Conservation (phyloP, 2,329 filamentous ascomycete genomes). For the Trichoderma polysporum region DNA sequence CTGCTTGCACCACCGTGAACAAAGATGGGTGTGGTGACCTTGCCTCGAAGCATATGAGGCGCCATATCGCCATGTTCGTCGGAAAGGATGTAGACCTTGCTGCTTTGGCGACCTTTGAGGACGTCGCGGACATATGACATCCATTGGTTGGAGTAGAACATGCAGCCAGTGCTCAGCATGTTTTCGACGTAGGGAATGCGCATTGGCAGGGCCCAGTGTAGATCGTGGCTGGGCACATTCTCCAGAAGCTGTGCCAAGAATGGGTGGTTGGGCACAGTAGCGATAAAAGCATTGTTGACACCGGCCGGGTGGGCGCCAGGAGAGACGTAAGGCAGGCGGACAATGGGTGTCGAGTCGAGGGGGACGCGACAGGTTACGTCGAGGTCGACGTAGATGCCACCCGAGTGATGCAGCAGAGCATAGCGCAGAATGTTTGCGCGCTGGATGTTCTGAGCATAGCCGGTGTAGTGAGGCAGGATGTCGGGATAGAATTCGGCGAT, state of each 20-base stretch:
- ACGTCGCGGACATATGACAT: slow-evolving; percentile 26
- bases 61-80: slow-evolving; percentile 26
- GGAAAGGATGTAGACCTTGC: slow-evolving; percentile 19
- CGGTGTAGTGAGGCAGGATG: slow-evolving; percentile 26
- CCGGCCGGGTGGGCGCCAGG: slow-evolving; percentile 28
- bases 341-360: slow-evolving; percentile 25
- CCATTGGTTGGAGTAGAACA: slow-evolving; percentile 31
- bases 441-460: slow-evolving; percentile 28
- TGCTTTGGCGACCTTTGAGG: slow-evolving; percentile 15
- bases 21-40: slow-evolving; percentile 27
- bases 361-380: slow-evolving; percentile 27
- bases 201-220: slow-evolving; percentile 28
- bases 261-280: slow-evolving; percentile 22
- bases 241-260: slow-evolving; percentile 24
- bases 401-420: slow-evolving; percentile 26
- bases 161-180: slow-evolving; percentile 31
- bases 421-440: slow-evolving; percentile 28
- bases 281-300: slow-evolving; percentile 29
- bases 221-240: slow-evolving; percentile 26
- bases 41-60: slow-evolving; percentile 29
- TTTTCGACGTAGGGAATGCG: slow-evolving; percentile 30
- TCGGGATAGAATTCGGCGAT: slow-evolving; percentile 26
- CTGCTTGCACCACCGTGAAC: slow-evolving; percentile 29
- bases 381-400: slow-evolving; percentile 30
- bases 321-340: slow-evolving; percentile 25